These are phyloP conservation scores for Sutorius eximius DNA, from an alignment of 1,284 basidiomycete species.

Conservation along the genomic window DNA sequence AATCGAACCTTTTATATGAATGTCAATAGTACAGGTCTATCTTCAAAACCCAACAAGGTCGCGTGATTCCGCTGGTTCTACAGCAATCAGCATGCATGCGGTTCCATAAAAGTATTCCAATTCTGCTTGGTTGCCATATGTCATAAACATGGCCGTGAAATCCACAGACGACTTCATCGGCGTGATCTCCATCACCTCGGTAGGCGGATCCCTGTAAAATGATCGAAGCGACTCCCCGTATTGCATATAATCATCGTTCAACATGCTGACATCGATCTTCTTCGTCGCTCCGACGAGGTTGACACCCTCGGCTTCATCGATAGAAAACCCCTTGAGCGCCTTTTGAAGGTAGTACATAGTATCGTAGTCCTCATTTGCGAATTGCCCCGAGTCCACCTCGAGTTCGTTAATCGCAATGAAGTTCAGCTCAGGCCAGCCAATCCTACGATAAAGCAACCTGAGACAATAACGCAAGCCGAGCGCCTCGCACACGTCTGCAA, in stretches of 20 bases:
- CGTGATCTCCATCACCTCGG: neutral
- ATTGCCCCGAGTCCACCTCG: neutral
- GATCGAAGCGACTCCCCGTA: neutral
- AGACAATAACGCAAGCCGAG: neutral
- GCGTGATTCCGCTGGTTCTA: neutral
- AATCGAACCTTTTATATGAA: neutral
- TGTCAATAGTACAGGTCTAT: neutral
- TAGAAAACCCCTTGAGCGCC: neutral
- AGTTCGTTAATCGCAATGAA: neutral
- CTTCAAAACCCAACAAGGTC: neutral
- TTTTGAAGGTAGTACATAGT: neutral
- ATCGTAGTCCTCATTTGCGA: neutral
- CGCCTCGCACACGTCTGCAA: no score
- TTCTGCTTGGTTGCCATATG: neutral
- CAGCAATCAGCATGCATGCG: neutral
- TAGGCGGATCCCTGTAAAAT: neutral
- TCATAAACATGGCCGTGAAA: neutral
- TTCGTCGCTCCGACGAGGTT: neutral
- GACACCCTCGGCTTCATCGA: neutral
- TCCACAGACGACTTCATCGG: neutral
- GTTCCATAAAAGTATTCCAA: neutral
- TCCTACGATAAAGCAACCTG: neutral
- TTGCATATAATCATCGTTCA: neutral
- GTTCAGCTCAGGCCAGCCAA: neutral
- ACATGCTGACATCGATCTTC: neutral